Base-by-base conservation (phyloP, 2,329 filamentous ascomycete species). In the Trichoderma pleuroti region DNA sequence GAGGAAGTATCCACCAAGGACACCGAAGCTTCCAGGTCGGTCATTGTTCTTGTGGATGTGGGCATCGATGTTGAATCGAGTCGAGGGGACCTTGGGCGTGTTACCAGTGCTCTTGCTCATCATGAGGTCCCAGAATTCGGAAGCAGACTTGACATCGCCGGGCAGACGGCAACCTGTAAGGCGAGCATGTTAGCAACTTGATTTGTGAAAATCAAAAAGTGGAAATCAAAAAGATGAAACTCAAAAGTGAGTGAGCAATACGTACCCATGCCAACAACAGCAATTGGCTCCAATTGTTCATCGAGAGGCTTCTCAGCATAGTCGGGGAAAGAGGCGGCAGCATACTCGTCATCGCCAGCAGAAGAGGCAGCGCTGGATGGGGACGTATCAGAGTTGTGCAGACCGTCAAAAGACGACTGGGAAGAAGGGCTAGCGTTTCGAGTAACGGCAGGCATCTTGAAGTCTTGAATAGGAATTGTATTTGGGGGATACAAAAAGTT, bases 21-120 rank as follows among this genome's bases (percentile, higher is more conserved):
- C 71, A 30, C 52, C 52, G 30, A 76, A 71, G 46, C 54, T 66
- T 7, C 76, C 75, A 10, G 75, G 72, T 1, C 74, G 72, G 11
- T 72, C 78, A 2, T 76, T 78, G 46, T 82, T 81, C 1, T 80
- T 81, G 73, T 85, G 75, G 34, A 68, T 72, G 66, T 72, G 70
- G 2, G 72, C 73, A 16, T 76, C 72, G 69, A 78, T 72, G 65
- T 77, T 75, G 73, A 77, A 76, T 3, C 76, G 66, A 36, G 77
- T 75, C 5, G 71, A 39, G 1, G 73, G 75, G 1, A 73, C 70
- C 49, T 70, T 62, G 56, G 52, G 52, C 52, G 52, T 56, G 28
- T 49, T n/a, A 26, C 42, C 7, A 21, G 52, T 54, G 30, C 66
- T 63, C 62, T 72, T 26, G 59, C 71, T 52, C 49, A 63, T 18